phyloP scores from a whole-genome alignment of 2,329 filamentous ascomycete species.

The Metarhizium robertsii region DNA sequence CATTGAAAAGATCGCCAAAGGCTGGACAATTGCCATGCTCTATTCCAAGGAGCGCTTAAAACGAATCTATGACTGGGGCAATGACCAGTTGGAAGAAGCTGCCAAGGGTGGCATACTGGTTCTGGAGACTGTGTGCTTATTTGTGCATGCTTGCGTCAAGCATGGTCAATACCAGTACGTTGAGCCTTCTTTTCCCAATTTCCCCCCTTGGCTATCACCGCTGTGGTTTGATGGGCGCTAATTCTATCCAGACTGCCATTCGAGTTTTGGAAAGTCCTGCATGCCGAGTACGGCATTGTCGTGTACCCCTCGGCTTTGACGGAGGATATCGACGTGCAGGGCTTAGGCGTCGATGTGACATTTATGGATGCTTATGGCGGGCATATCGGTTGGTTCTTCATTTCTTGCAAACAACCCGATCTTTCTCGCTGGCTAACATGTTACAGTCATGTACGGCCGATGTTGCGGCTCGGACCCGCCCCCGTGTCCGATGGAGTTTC shows the following conservation, averaged over 20 bases:
- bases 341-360: conserved; percentile 23
- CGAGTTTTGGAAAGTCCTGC: conserved; percentile 28
- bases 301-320: conserved; percentile 30
- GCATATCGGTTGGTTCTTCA: conserved; percentile 22
- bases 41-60: conserved; percentile 25
- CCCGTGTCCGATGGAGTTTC: conserved; percentile 27
- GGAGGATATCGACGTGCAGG: conserved; percentile 23
- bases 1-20: conserved; percentile 25
- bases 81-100: conserved; percentile 23
- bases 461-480: conserved; percentile 20
- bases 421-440: neutral
- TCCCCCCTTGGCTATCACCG: neutral
- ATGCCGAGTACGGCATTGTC: conserved; percentile 29
- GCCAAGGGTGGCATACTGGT: conserved; percentile 23
- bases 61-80: conserved; percentile 21
- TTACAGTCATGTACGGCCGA: conserved; percentile 25
- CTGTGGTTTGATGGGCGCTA: neutral
- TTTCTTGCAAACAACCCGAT: neutral
- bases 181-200: neutral
- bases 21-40: conserved; percentile 27
- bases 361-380: conserved; percentile 28
- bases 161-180: conserved; percentile 26
- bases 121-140: conserved; percentile 30
- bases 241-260: conserved; percentile 20
- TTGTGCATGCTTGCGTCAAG: conserved; percentile 29